Base-by-base conservation (phyloP, 345 rosid genomes). In the Geranium brycei region DNA sequence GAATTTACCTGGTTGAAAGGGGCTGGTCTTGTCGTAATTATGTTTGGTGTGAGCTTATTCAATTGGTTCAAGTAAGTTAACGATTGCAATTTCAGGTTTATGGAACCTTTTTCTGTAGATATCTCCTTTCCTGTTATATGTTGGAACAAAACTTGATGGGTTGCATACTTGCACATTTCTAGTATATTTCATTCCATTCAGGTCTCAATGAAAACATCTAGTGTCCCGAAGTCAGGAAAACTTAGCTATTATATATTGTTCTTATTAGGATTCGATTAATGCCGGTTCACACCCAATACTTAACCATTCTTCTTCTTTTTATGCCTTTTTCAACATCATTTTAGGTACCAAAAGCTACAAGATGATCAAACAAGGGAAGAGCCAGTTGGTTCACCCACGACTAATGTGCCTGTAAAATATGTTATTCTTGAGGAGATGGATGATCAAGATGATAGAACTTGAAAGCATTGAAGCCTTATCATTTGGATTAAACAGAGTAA, bases 1-100 rank as follows among this genome's bases (percentile, higher is more conserved):
- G 81, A 88, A 60, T 93, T 93, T 75, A 90, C 96, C 17, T 88
- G 92, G 99, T 77, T 93, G 63, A 93, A 91, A 81, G 99, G 96
- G 60, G 64, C 72, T 64, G 99, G 99, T 62, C 97, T 93, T 59
- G 23, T 81, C 69, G 83, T 81, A 31, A 93, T 93, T 55, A 88
- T 93, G 89, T 58, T 82, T 63, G 97, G 97, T 51, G 97, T 93
- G 71, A 70, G 96, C 79, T 81, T 93, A 67, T 93, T 90, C 84
- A 93, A 93, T 70, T 91, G 91, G 97, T 93, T 82, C 95, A 93
- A 90, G 99, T 93, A 86, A 90, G 99, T 87, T 32, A 19, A 3
- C 47, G 14, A 35, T 35, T 35, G 7, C 41, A 4, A 35, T 35
- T 35, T 35, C 41, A 35, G 10, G 41, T 35, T 23, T 35, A 35